Conservation (phyloP, 2,329 filamentous ascomycete genomes). For the Blastomyces gilchristii region DNA sequence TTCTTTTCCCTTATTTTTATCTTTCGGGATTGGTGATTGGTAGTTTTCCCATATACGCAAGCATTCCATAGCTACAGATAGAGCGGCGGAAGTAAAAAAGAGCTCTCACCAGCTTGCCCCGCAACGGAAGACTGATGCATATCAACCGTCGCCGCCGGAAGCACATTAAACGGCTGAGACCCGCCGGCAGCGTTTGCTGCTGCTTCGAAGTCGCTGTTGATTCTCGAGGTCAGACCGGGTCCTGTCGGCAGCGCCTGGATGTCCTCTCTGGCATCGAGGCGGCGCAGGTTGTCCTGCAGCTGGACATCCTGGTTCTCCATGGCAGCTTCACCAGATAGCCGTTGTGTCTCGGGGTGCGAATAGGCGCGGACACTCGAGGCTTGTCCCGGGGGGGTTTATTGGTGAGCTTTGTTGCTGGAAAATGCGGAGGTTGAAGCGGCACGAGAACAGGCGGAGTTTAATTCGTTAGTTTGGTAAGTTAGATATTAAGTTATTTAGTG, state of each 20-base stretch:
- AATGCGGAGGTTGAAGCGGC: constrained; percentile 1
- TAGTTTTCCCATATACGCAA: not conserved
- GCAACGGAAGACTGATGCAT: not conserved
- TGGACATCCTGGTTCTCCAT: constrained; percentile 6
- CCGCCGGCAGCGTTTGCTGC: not conserved
- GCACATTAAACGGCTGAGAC: not conserved
- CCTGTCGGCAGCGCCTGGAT: not conserved
- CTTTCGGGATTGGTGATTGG: not conserved
- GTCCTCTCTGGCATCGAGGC: not conserved
- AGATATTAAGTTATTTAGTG: no score
- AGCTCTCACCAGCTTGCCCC: not conserved
- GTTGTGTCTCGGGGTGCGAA: not conserved
- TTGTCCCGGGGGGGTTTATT: not conserved
- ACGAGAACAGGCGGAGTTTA: not conserved
- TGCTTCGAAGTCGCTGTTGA: not conserved
- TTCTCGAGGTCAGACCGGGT: constrained; percentile 1
- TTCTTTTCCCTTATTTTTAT: no score
- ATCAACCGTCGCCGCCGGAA: not conserved
- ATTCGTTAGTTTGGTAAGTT: not conserved
- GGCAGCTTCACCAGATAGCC: not conserved
- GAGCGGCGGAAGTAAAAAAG: not conserved
- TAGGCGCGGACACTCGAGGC: not conserved
- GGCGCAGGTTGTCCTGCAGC: not conserved
- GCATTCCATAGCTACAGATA: not conserved
- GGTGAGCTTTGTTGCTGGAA: not conserved